Base-by-base conservation (phyloP, 2,329 filamentous ascomycete species). In the Dothiorella sarmentorum region DNA sequence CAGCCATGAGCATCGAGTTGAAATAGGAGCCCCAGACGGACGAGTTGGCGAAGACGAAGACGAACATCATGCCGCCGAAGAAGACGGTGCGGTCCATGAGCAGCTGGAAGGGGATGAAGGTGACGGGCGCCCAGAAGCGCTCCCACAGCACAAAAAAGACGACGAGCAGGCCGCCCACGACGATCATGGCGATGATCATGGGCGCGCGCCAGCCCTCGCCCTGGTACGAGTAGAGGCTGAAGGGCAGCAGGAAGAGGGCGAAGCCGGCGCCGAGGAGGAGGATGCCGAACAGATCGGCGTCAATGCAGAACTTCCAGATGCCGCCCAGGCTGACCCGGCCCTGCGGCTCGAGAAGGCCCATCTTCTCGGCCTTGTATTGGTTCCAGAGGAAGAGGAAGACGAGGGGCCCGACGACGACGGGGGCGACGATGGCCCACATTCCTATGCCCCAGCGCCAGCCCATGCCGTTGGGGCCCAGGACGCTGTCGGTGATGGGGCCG, bases 391-490 rank as follows among this genome's bases (percentile, higher is more conserved):
- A 77, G 3, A 88, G 74, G n/a, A 77, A 66, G 18, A 83, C 80
- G 17, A 90, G 75, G 0, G 88, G 87, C 3, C 84, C 63, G 31
- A 80, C 81, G n/a, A 87, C 78, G 42, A 81, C 71, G 1, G 86
- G 86, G 3, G 85, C 76, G 59, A 90, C 75, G 63, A 91, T 85
- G 42, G 82, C 76, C 69, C 87, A 89, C 64, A 81, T 78, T 20
- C 85, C 87, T 65, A 85, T 89, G 1, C 78, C 85, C 87, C 87
- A 90, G 43, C 82, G 79, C 80, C 83, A 88, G 6, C 80, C 75
- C 2, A 81, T 77, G 0, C 78, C 72, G 31, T 18, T 18, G 1
- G 15, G 18, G 27, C 85, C 75, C 45, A 86, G 79, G 1, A 76
- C 76, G 15, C 63, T 56, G 1, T 64, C 52, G 26, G 69, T 65